phyloP scores from a whole-genome alignment of 73 alveolate species.

The Paramecium sexaurelia region DNA sequence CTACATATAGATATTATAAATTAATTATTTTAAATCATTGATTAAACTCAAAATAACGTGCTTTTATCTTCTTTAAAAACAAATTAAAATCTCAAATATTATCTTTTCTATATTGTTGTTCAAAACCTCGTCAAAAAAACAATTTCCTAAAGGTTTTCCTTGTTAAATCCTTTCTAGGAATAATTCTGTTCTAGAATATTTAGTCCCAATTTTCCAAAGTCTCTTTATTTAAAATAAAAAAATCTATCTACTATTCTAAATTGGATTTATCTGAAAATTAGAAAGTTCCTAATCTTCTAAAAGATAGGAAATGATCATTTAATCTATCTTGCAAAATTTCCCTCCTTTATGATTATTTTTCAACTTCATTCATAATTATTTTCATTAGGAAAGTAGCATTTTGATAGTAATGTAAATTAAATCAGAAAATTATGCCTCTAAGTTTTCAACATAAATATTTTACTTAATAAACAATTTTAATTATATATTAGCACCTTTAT shows the following conservation, averaged over 20 bases:
- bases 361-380: no score
- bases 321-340: slow-evolving; percentile 53
- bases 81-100: neutral
- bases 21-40: neutral
- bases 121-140: no score
- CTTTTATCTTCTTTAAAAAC: neutral
- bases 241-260: neutral
- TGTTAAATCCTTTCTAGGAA: neutral
- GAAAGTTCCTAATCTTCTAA: slow-evolving; percentile 19
- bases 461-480: neutral
- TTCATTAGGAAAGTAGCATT: neutral
- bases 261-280: neutral
- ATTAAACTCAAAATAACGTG: neutral
- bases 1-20: neutral
- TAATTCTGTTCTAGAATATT: neutral
- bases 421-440: neutral
- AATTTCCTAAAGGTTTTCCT: neutral
- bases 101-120: slow-evolving; percentile 45
- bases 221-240: neutral
- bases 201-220: slow-evolving; percentile 50
- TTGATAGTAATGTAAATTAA: neutral
- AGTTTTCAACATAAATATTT: slow-evolving; percentile 15
- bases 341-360: no score
- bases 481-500: neutral
- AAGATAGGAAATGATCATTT: slow-evolving; percentile 38